phyloP scores from a whole-genome alignment of 2,329 filamentous ascomycete species.

The Botrytis tulipae region DNA sequence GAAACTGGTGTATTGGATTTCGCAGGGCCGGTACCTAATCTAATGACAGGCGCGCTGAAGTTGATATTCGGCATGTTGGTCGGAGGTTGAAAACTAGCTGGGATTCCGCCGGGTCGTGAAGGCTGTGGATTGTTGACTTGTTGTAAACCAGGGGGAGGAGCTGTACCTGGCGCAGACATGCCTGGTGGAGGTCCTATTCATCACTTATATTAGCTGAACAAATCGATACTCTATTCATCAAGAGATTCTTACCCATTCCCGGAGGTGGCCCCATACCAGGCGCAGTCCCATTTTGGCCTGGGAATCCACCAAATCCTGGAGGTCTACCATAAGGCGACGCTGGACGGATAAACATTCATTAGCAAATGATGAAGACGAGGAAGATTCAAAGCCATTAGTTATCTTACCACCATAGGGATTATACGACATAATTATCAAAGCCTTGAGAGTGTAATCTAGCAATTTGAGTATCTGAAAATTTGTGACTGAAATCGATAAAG shows the following conservation, averaged over 20 bases:
- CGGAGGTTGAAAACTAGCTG: constrained; percentile 81
- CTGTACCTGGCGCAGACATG: constrained; percentile 79
- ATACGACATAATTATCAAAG: constrained; percentile 35
- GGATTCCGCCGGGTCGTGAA: constrained; percentile 77
- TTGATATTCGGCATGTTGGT: constrained; percentile 96
- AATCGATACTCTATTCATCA: constrained; percentile 14
- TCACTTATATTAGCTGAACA: constrained; percentile 27
- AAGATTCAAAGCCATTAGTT: neutral
- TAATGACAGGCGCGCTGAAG: constrained; percentile 94
- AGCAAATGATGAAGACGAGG: neutral
- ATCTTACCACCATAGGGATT: constrained; percentile 39
- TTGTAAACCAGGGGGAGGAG: constrained; percentile 73
- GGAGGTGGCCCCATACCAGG: constrained; percentile 76
- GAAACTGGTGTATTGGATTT: constrained; percentile 51
- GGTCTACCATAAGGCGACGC: constrained; percentile 63
- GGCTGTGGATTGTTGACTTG: constrained; percentile 71
- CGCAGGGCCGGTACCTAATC: constrained; percentile 75
- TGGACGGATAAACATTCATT: constrained; percentile 16
- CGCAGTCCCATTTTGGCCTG: constrained; percentile 53
- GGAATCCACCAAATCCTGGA: constrained; percentile 70
- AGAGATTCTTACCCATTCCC: constrained; percentile 67
- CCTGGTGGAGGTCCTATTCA: constrained; percentile 69
- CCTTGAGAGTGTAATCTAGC: neutral
- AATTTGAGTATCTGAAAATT: neutral
- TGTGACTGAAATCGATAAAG: neutral